phyloP scores from a whole-genome alignment of 192 early-diverging fungal genomes.

The Dissophora globulifera region DNA sequence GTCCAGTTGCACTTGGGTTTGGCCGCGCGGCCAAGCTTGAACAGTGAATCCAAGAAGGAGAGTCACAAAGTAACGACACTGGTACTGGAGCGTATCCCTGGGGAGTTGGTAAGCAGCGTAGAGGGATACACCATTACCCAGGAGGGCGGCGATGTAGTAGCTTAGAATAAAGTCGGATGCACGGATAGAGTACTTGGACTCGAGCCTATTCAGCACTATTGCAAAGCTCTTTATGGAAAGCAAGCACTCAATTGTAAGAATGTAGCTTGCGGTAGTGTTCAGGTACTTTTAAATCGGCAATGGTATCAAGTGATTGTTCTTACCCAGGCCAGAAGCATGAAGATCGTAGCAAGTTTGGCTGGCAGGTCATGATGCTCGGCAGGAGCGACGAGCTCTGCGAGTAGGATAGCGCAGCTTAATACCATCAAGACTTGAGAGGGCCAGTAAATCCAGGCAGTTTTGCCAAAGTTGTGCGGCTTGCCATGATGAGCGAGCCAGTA shows the following conservation, averaged over 20 bases:
- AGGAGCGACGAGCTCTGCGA: neutral
- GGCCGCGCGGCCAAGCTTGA: constrained; percentile 32
- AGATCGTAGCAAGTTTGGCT: neutral
- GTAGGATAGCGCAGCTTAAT: neutral
- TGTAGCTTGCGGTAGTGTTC: too few species aligned
- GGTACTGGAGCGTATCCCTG: neutral
- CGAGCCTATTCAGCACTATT: constrained; percentile 21
- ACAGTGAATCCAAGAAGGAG: constrained; percentile 11
- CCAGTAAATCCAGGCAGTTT: constrained; percentile 29
- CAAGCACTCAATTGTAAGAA: too few species aligned
- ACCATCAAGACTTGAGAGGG: constrained; percentile 18
- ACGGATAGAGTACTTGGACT: constrained; percentile 23
- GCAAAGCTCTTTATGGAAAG: too few species aligned
- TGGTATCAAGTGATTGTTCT: too few species aligned
- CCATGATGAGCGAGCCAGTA: constrained; percentile 14
- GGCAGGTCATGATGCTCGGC: neutral
- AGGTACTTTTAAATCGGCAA: too few species aligned
- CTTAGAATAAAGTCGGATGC: constrained; percentile 26
- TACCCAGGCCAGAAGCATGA: constrained; percentile 30
- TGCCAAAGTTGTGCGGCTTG: constrained; percentile 18
- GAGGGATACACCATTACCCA: neutral
- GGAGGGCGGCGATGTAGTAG: constrained; percentile 15
- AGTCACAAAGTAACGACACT: neutral
- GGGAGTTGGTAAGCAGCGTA: neutral
- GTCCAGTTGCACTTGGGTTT: constrained; percentile 18